Conservation (phyloP, 2,329 filamentous ascomycete species). For the Calonectria montana region DNA sequence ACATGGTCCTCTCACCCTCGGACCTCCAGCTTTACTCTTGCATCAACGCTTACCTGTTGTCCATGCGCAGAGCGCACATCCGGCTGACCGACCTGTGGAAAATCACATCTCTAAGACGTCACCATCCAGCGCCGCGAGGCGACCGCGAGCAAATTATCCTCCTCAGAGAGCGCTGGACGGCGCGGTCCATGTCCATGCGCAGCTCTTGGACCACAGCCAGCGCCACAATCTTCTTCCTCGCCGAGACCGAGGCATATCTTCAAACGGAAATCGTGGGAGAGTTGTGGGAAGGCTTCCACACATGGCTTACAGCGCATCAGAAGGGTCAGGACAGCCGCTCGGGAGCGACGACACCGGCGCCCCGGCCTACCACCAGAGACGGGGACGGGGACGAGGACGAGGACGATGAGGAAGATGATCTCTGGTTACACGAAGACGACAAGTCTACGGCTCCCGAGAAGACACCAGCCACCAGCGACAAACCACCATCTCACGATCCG, state of each 20-base stretch:
- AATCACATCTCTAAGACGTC: conserved; percentile 79
- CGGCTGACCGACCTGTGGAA: conserved; percentile 90
- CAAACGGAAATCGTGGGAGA: conserved; percentile 89
- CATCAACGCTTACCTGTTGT: conserved; percentile 89
- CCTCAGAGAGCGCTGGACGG: conserved; percentile 72
- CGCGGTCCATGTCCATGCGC: conserved; percentile 76
- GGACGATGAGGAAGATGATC: conserved; percentile 39
- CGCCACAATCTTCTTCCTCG: conserved; percentile 88
- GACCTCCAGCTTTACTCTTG: conserved; percentile 84
- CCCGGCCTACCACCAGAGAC: conserved; percentile 19
- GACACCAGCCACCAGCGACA: conserved; percentile 32
- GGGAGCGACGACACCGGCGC: conserved; percentile 38
- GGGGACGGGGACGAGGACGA: conserved; percentile 17
- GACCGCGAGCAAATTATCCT: conserved; percentile 70
- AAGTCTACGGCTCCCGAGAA: conserved; percentile 32
- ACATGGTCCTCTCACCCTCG: conserved; percentile 83
- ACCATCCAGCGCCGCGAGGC: conserved; percentile 76
- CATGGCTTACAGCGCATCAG: conserved; percentile 71
- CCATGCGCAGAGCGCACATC: conserved; percentile 86
- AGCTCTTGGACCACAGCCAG: conserved; percentile 91
- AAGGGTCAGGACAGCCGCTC: conserved; percentile 42
- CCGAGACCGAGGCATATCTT: conserved; percentile 87
- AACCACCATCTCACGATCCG: conserved; percentile 72
- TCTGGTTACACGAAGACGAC: conserved; percentile 41
- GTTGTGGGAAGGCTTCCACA: conserved; percentile 82